A percentile compares a stretch with the other conserved stretches of the same genome.
Evolutionary conservation across 768 basidiomycete species (phyloP).

Genomic region (Pisolithus tinctorius): DNA sequence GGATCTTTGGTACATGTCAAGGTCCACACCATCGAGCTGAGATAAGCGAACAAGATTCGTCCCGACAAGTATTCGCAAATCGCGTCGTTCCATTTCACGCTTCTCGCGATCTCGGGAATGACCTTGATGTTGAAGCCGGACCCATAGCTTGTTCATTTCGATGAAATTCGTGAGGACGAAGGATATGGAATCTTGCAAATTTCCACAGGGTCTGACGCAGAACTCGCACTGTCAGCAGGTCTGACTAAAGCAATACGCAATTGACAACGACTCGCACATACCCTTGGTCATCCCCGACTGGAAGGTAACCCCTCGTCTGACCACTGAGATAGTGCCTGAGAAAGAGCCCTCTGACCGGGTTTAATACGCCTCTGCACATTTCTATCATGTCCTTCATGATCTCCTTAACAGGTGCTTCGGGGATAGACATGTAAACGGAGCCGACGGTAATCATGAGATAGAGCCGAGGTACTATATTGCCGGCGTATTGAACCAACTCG

Average conservation of each 20-base stretch:
- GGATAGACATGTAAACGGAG: constrained; percentile 97
- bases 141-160: constrained; percentile 99
- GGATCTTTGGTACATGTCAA: constrained; percentile 78
- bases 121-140: constrained; percentile 95
- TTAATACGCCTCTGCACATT: constrained; percentile 95
- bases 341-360: constrained; percentile 95
- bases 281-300: constrained; percentile 80
- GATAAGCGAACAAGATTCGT: constrained; percentile 95
- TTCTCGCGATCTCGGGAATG: constrained; percentile 97
- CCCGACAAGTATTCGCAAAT: constrained; percentile 92
- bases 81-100: constrained; percentile 92
- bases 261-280: constrained; percentile 28
- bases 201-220: constrained; percentile 64
- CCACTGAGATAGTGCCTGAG: constrained; percentile 94
- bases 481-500: constrained; percentile 99
- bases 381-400: constrained; percentile 99
- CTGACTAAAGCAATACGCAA: background rate
- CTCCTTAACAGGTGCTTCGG: constrained; percentile 96
- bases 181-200: constrained; percentile 89
- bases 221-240: constrained; percentile 1
- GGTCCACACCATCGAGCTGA: constrained; percentile 93
- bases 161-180: constrained; percentile 99
- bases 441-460: constrained; percentile 99
- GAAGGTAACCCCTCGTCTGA: constrained; percentile 94
- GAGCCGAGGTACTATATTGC: constrained; percentile 88